Percentiles rank a stretch among this genome's conserved stretches.
Conservation (phyloP, 495 filamentous ascomycete species). For the Aspergillus bertholletiae region DNA sequence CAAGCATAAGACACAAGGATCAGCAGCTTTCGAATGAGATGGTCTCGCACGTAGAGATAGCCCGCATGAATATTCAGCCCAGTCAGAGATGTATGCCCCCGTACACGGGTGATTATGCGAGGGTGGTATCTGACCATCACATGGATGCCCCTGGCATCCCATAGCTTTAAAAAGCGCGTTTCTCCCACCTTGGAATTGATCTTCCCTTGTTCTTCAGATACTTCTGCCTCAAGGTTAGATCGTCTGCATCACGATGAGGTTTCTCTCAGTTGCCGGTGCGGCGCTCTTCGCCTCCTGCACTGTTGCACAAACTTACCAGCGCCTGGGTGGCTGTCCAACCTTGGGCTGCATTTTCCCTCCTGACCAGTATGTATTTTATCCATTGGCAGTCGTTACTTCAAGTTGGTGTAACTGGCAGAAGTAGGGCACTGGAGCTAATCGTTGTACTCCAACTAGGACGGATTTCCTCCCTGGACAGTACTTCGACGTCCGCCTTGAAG, state of each 20-base stretch:
- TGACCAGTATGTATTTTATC: constrained; percentile 52
- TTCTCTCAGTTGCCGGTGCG: constrained; percentile 14
- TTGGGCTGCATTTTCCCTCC: constrained; percentile 75
- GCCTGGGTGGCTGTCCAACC: constrained; percentile 65
- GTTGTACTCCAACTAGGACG: constrained; percentile 23
- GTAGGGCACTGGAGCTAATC: background rate
- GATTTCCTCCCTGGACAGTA: constrained; percentile 73
- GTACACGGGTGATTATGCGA: background rate
- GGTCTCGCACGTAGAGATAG: background rate
- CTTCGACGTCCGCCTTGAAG: constrained; percentile 73
- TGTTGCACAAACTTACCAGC: constrained; percentile 62
- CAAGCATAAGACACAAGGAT: constrained; percentile 9
- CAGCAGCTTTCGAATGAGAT: background rate
- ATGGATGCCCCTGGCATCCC: background rate
- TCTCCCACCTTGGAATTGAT: constrained; percentile 1
- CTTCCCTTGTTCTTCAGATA: constrained; percentile 3
- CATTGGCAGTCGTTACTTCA: background rate
- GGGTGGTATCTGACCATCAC: background rate
- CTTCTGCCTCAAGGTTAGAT: background rate
- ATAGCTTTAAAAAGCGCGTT: background rate
- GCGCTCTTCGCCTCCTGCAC: constrained; percentile 20
- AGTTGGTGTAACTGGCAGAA: background rate
- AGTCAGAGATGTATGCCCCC: background rate
- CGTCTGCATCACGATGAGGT: constrained; percentile 22
- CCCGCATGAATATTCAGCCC: background rate